Base-by-base conservation (phyloP, 2,329 filamentous ascomycete species). In the Penicillium sclerotiorum region DNA sequence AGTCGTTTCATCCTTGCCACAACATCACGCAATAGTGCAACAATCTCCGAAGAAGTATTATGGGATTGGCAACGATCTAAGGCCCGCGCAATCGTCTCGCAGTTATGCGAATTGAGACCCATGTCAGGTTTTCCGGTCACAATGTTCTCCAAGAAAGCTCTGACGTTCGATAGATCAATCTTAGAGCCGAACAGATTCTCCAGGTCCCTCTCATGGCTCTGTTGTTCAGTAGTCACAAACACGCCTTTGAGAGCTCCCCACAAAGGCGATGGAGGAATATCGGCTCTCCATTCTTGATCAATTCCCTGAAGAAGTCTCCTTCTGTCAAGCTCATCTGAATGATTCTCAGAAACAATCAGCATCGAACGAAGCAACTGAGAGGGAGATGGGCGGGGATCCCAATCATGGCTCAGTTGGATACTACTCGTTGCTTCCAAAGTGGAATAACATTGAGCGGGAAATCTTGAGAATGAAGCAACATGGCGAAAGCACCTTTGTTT, bases 1-100 rank as follows among this genome's bases (percentile, higher is more conserved):
- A 67, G 41, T 17, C 44, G 58, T 13, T 58, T 43, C 27, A 68
- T 45, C 47, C 70, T 66, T 38, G 54, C 55, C 28, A 62, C 44
- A 21, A 70, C 54, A 15, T 64, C 68, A 49, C 64, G 65, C 23
- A 73, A 47, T 3, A 59, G 50, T 5, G 59, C 59, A 13, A 70
- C 53, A 17, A 73, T 60, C 39, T 73, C 68, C 8, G 58, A 53
- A 36, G 61, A 63, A 12, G 65, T 62, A 39, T 57, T 50, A 23
- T 53, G 42, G n/a, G 38, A 55, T 44, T 63, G 50, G 45, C 59
- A 68, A 20, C 47, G 57, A 15, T 46, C 15, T 3, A 45, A 9
- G 4, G n/a, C 43, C 51, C 56, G 21, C 60, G 44, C 15, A 53
- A 3, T 15, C 28, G 8, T n/a, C n/a, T 33, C 49, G 55, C 6